phyloP scores from a whole-genome alignment of 2,329 filamentous ascomycete genomes.

The Colletotrichum sp. region DNA sequence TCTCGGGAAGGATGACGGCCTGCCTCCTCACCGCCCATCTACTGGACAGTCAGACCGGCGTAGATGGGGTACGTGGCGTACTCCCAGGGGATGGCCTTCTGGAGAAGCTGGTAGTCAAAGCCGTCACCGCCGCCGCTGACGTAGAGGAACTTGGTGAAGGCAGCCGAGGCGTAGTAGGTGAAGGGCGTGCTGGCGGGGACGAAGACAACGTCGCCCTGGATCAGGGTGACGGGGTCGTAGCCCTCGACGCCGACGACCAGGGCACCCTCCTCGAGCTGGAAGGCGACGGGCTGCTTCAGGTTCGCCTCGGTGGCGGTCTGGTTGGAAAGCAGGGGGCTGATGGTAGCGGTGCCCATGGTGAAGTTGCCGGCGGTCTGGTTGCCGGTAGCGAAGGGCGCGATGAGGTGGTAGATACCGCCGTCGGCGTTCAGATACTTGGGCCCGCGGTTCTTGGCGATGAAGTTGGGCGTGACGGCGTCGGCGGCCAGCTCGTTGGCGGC shows the following conservation, averaged over 20 bases:
- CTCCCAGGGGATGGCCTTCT: neutral
- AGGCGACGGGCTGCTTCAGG: slow-evolving; percentile 14
- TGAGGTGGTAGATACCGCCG: slow-evolving; percentile 42
- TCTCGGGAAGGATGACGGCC: neutral
- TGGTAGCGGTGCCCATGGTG: slow-evolving; percentile 47
- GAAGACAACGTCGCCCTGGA: slow-evolving; percentile 32
- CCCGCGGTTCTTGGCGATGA: slow-evolving; percentile 49
- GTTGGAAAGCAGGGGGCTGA: slow-evolving; percentile 25
- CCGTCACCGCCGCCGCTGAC: slow-evolving; percentile 28
- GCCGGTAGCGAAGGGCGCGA: slow-evolving; percentile 47
- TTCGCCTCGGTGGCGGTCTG: neutral
- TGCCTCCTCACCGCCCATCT: neutral
- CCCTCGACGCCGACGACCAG: slow-evolving; percentile 26
- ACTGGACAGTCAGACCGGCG: slow-evolving; percentile 1
- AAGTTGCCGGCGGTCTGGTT: slow-evolving; percentile 44
- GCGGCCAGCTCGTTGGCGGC: slow-evolving; percentile 37
- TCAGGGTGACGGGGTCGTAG: slow-evolving; percentile 25
- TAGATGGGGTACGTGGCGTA: slow-evolving; percentile 4
- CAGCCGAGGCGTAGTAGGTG: slow-evolving; percentile 26
- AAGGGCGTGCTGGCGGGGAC: slow-evolving; percentile 25
- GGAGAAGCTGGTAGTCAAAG: slow-evolving; percentile 26
- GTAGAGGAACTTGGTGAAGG: slow-evolving; percentile 31
- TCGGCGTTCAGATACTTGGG: slow-evolving; percentile 47
- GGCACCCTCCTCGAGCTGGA: slow-evolving; percentile 32
- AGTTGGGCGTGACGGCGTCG: slow-evolving; percentile 39